Base-by-base conservation (phyloP, 1,284 basidiomycete species). In the Cutaneotrichosporon sp. region DNA sequence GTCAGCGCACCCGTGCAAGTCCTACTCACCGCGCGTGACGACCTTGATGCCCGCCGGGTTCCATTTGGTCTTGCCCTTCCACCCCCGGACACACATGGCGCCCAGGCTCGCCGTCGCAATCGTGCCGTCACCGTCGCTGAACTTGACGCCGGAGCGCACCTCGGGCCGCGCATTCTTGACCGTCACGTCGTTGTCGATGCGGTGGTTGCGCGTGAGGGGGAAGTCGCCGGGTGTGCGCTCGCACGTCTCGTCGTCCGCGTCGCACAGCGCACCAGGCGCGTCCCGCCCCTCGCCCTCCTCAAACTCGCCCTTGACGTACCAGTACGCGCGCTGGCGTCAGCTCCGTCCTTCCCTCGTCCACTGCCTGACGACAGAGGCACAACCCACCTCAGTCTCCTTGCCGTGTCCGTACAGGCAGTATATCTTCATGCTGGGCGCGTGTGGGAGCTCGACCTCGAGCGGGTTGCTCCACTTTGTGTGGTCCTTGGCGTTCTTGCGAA, bases 91-190 rank as follows among this genome's bases (percentile, higher is more conserved):
- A 72, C 95, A 98, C 94, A 99, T 98, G 8, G 91, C 87, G 9
- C 95, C 95, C 38, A 97, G 82, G 68, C 91, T 92, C 18, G 97
- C 77, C 20, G 97, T 81, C 63, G 89, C 89, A 7, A 98, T 95
- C 1, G 97, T 99, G 5, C 97, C 97, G 77, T 99, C 97, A 24
- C 95, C 95, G 80, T 97, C 92, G 46, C 91, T 90, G 78, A 94
- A 87, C 69, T 89, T 91, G 49, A 95, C 91, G 31, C 92, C 92
- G 64, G 90, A 91, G 56, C 84, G 82, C 38, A 92, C 81, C 79
- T 87, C 88, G 7, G 91, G 91, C 33, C 68, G 78, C 14, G 80
- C 76, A 10, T 73, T 81, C 61, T 89, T 88, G 67, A 89, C 83
- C 4, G 88, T 89, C 66, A 91, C 89, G 25, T 88, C 87, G 11